These are phyloP conservation scores for Stagonosporopsis vannaccii DNA, from an alignment of 2,329 filamentous ascomycete genomes.

Conservation along the genomic window DNA sequence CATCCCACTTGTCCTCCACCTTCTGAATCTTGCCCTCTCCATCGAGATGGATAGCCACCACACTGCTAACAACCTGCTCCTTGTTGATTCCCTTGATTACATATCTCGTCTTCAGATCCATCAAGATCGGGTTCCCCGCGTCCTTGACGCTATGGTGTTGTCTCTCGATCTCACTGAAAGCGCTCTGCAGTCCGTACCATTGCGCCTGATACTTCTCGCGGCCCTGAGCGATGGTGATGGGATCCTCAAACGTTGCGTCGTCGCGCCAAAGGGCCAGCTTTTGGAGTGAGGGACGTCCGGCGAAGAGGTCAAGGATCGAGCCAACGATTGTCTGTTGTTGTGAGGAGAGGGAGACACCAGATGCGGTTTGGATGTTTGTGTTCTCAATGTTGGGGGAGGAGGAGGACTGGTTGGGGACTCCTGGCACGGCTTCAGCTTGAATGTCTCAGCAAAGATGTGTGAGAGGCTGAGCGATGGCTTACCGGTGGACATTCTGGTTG, in stretches of 20 bases:
- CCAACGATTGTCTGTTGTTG: conserved; percentile 64
- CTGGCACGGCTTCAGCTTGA: conserved; percentile 17
- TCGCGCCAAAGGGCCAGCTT: conserved; percentile 68
- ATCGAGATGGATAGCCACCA: conserved; percentile 57
- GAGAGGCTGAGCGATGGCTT: not conserved
- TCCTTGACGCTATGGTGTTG: conserved; percentile 62
- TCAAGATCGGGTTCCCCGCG: conserved; percentile 65
- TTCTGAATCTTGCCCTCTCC: conserved; percentile 56
- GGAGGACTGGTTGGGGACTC: conserved; percentile 6
- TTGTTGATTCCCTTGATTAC: conserved; percentile 61
- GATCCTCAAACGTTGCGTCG: conserved; percentile 65
- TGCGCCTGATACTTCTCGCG: conserved; percentile 61
- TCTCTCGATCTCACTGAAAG: conserved; percentile 66
- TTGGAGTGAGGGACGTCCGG: conserved; percentile 64
- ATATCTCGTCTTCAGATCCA: conserved; percentile 63
- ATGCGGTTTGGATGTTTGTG: conserved; percentile 60
- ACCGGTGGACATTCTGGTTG: conserved; percentile 44
- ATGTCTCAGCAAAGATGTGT: not conserved
- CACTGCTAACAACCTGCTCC: conserved; percentile 59
- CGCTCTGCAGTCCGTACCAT: conserved; percentile 66
- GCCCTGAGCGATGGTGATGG: conserved; percentile 64
- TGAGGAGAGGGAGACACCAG: conserved; percentile 59
- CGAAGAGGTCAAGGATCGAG: conserved; percentile 68
- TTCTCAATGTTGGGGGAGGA: conserved; percentile 58
- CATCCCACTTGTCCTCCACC: conserved; percentile 65